Percentiles rank a stretch among this genome's conserved stretches.
Conservation (phyloP, 495 filamentous ascomycete species). For the Extremus antarcticus region DNA sequence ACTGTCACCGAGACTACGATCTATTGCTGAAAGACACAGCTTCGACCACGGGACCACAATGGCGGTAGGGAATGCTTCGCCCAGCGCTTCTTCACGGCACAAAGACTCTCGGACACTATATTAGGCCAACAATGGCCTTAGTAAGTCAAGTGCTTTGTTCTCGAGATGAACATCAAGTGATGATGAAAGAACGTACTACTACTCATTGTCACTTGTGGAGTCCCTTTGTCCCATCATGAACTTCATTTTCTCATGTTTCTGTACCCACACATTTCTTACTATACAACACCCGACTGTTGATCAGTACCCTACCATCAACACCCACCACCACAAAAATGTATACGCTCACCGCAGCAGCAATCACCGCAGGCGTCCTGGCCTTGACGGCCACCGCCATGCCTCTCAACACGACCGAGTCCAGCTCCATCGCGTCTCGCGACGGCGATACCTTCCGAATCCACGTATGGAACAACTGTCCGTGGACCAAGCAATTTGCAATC, state of each 20-base stretch:
- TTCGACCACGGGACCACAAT: too few relatives aligned
- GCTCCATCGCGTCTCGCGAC: neutral
- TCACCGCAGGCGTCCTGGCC: neutral
- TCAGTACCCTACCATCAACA: neutral
- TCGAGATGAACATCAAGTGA: neutral
- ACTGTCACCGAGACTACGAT: too few relatives aligned
- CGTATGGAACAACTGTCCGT: slow-evolving; percentile 15
- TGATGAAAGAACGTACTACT: neutral
- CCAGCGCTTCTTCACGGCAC: neutral
- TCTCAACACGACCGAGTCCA: neutral
- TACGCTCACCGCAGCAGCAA: neutral
- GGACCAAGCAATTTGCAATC: slow-evolving; percentile 8
- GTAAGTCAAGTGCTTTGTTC: neutral
- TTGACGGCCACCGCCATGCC: neutral
- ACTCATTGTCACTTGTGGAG: neutral
- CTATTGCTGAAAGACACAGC: too few relatives aligned
- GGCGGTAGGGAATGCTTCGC: too few relatives aligned
- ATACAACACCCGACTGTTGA: neutral
- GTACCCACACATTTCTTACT: neutral
- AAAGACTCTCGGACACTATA: neutral
- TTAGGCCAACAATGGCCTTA: neutral
- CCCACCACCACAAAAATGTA: neutral
- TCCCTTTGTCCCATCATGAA: neutral
- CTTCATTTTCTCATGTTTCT: neutral
- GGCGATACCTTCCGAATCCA: slow-evolving; percentile 10